Base-by-base conservation (phyloP, 371 early-diverging fungal genomes). In the Capillidium rhysosporum region DNA sequence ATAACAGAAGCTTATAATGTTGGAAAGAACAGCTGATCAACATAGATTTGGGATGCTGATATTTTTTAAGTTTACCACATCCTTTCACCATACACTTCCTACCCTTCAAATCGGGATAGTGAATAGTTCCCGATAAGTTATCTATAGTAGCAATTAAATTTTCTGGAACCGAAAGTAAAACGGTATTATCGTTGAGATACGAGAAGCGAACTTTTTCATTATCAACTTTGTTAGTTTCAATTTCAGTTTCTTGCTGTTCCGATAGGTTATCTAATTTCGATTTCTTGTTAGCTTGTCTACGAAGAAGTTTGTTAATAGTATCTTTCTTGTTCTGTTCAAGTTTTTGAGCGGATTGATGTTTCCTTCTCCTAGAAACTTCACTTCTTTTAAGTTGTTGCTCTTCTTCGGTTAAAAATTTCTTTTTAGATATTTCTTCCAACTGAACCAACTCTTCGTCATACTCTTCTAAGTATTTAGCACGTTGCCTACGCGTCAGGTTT, bases 281-380 rank as follows among this genome's bases (percentile, higher is more conserved):
- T 21, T 57, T 55, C 23, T 38, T 55, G 25, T 57, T 57, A 26
- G 55, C 49, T 57, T 62, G 62, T 34, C 59, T 62, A 25, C 59
- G 59, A 25, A 62, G 52, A 5, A 62, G 44, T 14, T 54, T 49
- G 45, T 59, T 59, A 12, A 62, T 62, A 10, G 59, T 59, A 31
- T 56, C 62, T 34, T 59, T 44, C 39, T 62, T 62, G 16, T 62
- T 59, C 48, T 59, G 49, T 49, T 62, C 62, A 20, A 56, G 55
- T 28, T 56, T 56, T 55, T 59, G 62, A 29, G 56, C 49, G 23
- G 60, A 60, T 30, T 62, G 62, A 52, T 62, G 57, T 28, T 59
- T 62, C 26, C 62, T 39, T 46, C 57, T 49, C 30, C 62, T 28
- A 18, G 62, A 54, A 1, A 45, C 56, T 43, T 62, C 62, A n/a